These are phyloP conservation scores for Notholithocarpus densiflorus DNA, from an alignment of 306 rosid genomes.

Conservation along the genomic window DNA sequence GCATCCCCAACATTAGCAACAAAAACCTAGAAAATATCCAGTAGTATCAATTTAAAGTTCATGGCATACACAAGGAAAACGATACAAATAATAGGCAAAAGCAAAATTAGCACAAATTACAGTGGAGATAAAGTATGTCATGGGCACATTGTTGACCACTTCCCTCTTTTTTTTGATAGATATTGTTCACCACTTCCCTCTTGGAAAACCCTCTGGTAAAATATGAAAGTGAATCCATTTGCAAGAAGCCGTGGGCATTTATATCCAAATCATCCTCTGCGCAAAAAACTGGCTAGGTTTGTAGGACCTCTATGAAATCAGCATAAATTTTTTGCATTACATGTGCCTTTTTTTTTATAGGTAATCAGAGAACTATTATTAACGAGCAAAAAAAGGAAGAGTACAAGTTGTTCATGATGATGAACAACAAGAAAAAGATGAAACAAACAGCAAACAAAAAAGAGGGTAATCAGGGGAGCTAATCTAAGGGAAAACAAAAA, in stretches of 20 bases:
- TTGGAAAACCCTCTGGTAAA: constrained; percentile 1
- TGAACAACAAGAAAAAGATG: too few species aligned
- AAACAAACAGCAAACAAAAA: too few species aligned
- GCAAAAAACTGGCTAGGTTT: not conserved
- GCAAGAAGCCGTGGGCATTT: not conserved
- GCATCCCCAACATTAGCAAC: constrained; percentile 90
- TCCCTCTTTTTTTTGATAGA: too few species aligned
- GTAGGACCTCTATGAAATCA: constrained; percentile 1
- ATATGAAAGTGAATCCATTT: constrained; percentile 4
- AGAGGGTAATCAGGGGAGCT: too few species aligned
- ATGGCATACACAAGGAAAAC: not conserved
- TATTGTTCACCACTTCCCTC: not conserved
- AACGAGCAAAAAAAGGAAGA: too few species aligned
- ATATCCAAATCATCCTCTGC: not conserved
- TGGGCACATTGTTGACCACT: not conserved
- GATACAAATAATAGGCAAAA: constrained; percentile 3
- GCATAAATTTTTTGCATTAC: not conserved
- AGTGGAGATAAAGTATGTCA: not conserved
- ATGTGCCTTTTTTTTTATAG: too few species aligned
- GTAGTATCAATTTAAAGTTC: not conserved
- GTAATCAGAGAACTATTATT: too few species aligned
- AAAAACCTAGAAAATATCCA: constrained; percentile 53
- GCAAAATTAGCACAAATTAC: constrained; percentile 5
- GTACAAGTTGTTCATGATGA: too few species aligned
- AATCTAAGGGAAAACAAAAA: too few species aligned